A percentile compares a stretch with the other conserved stretches of the same genome.
phyloP scores from a whole-genome alignment of 2,329 filamentous ascomycete species.

The Diaporthe capsici region DNA sequence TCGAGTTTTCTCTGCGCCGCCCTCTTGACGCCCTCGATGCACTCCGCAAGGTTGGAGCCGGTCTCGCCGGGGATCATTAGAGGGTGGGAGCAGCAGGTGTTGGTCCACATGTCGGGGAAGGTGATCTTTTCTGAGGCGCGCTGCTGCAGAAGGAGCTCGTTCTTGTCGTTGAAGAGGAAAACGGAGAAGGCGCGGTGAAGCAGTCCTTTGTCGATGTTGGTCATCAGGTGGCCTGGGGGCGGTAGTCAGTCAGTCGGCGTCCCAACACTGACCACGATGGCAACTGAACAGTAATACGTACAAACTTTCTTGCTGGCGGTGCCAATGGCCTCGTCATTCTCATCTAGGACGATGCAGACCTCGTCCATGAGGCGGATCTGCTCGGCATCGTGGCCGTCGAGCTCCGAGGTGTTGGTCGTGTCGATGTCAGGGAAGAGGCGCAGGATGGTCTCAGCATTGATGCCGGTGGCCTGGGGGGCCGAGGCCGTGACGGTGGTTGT shows the following conservation, averaged over 20 bases:
- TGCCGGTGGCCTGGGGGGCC: constrained; percentile 67
- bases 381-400: constrained; percentile 95
- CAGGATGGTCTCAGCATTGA: constrained; percentile 89
- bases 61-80: constrained; percentile 93
- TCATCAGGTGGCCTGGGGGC: constrained; percentile 91
- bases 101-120: constrained; percentile 99
- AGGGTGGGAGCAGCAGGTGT: constrained; percentile 99
- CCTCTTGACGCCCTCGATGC: constrained; percentile 88
- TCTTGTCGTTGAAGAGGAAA: constrained; percentile 96
- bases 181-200: constrained; percentile 98
- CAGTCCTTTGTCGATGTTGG: constrained; percentile 96
- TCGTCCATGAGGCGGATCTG: constrained; percentile 99
- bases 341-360: constrained; percentile 96
- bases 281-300: constrained; percentile 61
- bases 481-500: constrained; percentile 62
- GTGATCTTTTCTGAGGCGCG: constrained; percentile 98
- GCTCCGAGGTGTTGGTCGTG: constrained; percentile 75
- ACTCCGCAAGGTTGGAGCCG: constrained; percentile 83
- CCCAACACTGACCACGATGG: background rate
- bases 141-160: constrained; percentile 94
- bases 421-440: constrained; percentile 89
- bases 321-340: constrained; percentile 92
- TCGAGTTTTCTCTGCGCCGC: constrained; percentile 94
- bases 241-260: constrained; percentile 12
- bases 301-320: constrained; percentile 98